Base-by-base conservation (phyloP, 345 rosid genomes). In the Firmiana major region DNA sequence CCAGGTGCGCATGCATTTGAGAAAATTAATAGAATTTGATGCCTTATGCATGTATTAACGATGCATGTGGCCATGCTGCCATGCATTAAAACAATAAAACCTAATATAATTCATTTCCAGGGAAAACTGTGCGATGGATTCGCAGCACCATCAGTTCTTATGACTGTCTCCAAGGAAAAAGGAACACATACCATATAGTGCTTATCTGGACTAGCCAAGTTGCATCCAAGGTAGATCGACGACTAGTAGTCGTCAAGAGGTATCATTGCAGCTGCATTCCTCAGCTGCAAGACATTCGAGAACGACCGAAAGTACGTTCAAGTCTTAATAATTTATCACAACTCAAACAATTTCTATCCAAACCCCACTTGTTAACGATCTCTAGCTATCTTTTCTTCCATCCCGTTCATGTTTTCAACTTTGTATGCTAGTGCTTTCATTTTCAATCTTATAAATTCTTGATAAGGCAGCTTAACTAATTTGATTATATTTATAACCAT, bases 31-130 rank as follows among this genome's bases (percentile, higher is more conserved):
- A 55, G 17, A 12, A 55, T 21, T 21, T 21, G 28, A 9, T 22
- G 3, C 34, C 34, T 31, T 3, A 3, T 31, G 7, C 49, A n/a
- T 65, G 48, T 38, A 40, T 64, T 65, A 40, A 40, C 49, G 49
- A 36, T 65, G 71, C 71, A 65, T 42, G 71, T 40, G 13, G 17
- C 54, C 68, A 63, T 16, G 24, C 68, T 9, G 68, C 45, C 71
- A 42, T 65, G 31, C 49, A 15, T 16, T 5, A 49, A 49, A 49
- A 49, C 49, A 49, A 4, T 5, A 15, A 49, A 49, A 15, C 19
- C n/a, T 49, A n/a, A 16, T n/a, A 49, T 13, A 49, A 13, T 17
- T 3, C 15, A 13, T 17, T 51, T 51, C 4, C 9, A 17, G 57
- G 57, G 21, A 17, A 51, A 51, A 49, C 15, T 15, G n/a, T 16